phyloP scores from a whole-genome alignment of 1,284 basidiomycete species.

The Volvariella volvacea region DNA sequence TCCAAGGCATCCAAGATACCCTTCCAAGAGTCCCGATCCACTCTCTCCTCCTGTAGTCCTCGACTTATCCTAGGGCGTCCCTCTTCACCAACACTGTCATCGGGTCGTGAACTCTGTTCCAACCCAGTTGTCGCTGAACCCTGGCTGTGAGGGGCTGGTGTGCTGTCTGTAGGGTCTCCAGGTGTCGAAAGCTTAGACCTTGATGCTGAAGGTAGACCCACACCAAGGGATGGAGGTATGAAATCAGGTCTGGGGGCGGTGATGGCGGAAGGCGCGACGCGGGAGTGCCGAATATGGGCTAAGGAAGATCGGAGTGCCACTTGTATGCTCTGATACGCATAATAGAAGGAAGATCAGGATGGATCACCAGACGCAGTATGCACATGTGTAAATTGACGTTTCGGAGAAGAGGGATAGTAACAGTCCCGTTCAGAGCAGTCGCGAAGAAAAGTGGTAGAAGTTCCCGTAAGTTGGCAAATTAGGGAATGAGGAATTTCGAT shows the following conservation, averaged over 20 bases:
- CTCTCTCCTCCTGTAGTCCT: constrained; percentile 70
- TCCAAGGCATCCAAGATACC: constrained; percentile 61
- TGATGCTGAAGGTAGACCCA: constrained; percentile 49
- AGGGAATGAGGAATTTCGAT: too few species aligned
- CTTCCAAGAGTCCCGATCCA: constrained; percentile 72
- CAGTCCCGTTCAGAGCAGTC: too few species aligned
- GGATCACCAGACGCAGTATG: not conserved
- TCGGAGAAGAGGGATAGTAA: too few species aligned
- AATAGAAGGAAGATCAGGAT: constrained; percentile 10
- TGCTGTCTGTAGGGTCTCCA: not conserved
- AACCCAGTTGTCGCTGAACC: not conserved
- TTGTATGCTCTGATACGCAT: constrained; percentile 53
- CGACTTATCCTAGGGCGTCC: constrained; percentile 31
- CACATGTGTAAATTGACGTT: too few species aligned
- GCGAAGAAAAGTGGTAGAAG: too few species aligned
- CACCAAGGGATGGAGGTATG: constrained; percentile 67
- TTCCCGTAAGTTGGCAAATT: too few species aligned
- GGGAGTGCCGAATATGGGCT: constrained; percentile 73
- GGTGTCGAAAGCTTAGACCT: not conserved
- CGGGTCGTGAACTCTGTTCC: not conserved
- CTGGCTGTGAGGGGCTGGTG: not conserved
- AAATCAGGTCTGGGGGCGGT: constrained; percentile 67
- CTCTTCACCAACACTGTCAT: constrained; percentile 18
- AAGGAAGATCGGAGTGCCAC: constrained; percentile 67
- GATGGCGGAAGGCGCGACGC: constrained; percentile 76